Base-by-base conservation (phyloP, 768 basidiomycete genomes). In the Tylopilus felleus region DNA sequence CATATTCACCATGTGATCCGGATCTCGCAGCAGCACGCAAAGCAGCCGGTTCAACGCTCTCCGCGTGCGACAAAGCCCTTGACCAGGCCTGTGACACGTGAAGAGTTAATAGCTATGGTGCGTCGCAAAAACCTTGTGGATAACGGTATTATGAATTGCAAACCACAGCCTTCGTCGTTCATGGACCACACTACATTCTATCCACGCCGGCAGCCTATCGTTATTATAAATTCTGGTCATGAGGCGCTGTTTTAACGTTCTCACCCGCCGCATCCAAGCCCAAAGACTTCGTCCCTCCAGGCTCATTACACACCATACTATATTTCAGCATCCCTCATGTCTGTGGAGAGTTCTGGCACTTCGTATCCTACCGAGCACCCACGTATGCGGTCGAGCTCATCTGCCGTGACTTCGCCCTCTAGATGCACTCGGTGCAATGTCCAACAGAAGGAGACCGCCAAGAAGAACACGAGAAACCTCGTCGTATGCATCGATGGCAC, bases 401-500 rank as follows among this genome's bases (percentile, higher is more conserved):
- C 16, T 16, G 13, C 33, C 12, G 33, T 4, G 33, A 14, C 51
- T 21, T 10, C 42, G 5, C 17, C 21, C 12, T 12, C 48, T 8
- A 56, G 48, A 41, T 64, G 63, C 29, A 40, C 31, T 21, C 59
- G 58, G 38, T 60, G 60, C 55, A 62, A 50, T 21, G 1, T 22
- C 43, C 38, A 51, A 38, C 58, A 33, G 5, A 63, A n/a, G n/a
- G n/a, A n/a, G n/a, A n/a, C n/a, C n/a, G n/a, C n/a, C 31, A 29
- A 44, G 10, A 55, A 35, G n/a, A 41, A 44, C 28, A 8, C 36
- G 47, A 59, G 65, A 52, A 66, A 66, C 52, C 53, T 67, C 23
- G 47, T 65, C 38, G 57, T 65, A 3, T 65, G 63, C 47, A 65
- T 65, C 12, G 63, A 65, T 38, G 63, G 63, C 1, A 65, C 64